Conservation (phyloP, 2,329 filamentous ascomycete species). For the Fonsecaea pugnacius region DNA sequence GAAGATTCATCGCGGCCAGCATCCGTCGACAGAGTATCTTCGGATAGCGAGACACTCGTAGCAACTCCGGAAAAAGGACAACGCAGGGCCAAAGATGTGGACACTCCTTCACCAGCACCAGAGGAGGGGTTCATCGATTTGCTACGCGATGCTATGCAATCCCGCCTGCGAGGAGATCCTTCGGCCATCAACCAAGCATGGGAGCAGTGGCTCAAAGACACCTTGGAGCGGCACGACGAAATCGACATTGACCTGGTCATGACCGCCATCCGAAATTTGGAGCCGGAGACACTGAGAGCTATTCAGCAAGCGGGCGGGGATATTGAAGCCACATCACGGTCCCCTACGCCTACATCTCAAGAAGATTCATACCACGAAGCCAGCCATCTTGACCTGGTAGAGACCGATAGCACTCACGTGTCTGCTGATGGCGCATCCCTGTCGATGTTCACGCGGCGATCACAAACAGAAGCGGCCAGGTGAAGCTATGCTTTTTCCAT, state of each 20-base stretch:
- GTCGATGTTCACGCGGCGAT: slow-evolving; percentile 23
- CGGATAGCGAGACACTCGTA: slow-evolving; percentile 8
- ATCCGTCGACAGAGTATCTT: not conserved
- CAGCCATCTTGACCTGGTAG: slow-evolving; percentile 23
- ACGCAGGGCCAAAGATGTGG: slow-evolving; percentile 33
- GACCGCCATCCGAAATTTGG: slow-evolving; percentile 20
- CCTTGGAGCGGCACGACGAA: slow-evolving; percentile 47
- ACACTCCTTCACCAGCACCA: slow-evolving; percentile 2
- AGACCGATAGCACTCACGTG: slow-evolving; percentile 25
- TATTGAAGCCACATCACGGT: slow-evolving; percentile 2
- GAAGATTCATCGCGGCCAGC: slow-evolving; percentile 16
- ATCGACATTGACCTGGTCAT: slow-evolving; percentile 30
- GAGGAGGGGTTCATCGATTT: slow-evolving; percentile 19
- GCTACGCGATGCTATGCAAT: slow-evolving; percentile 25
- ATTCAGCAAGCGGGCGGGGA: slow-evolving; percentile 4
- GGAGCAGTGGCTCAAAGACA: slow-evolving; percentile 64
- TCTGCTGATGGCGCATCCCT: slow-evolving; percentile 21
- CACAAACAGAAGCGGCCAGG: slow-evolving; percentile 33
- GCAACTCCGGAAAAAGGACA: slow-evolving; percentile 36
- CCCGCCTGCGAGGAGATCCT: slow-evolving; percentile 20
- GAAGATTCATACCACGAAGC: slow-evolving; percentile 13
- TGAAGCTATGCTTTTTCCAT: slow-evolving; percentile 4
- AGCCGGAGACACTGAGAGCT: slow-evolving; percentile 11
- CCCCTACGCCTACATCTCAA: slow-evolving; percentile 11
- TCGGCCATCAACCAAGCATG: slow-evolving; percentile 41